phyloP scores from a whole-genome alignment of 176 grass and related monocot genomes.

The Eragrostis curvula region DNA sequence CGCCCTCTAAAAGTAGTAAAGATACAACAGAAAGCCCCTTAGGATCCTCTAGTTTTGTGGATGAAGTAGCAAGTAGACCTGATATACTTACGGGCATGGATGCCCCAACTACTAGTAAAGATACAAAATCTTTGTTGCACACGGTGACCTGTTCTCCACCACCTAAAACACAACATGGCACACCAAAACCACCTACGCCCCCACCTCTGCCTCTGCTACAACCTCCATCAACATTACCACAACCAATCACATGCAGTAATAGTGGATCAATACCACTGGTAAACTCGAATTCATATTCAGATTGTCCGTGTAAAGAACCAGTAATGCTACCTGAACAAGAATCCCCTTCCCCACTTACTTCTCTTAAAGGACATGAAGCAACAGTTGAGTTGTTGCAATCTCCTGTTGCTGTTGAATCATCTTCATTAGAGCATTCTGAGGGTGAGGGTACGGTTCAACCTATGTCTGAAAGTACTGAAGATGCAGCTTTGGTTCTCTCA shows the following conservation, averaged over 20 bases:
- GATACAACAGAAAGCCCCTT: constrained; percentile 17
- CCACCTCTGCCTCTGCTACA: constrained; percentile 14
- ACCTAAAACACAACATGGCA: constrained; percentile 35
- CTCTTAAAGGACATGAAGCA: constrained; percentile 4
- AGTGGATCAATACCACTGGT: constrained; percentile 9
- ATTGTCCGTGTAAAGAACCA: constrained; percentile 24
- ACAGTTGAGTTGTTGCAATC: neutral
- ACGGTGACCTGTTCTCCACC: constrained; percentile 15
- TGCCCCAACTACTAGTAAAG: constrained; percentile 31
- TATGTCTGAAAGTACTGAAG: constrained; percentile 26
- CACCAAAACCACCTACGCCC: constrained; percentile 7
- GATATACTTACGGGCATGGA: constrained; percentile 22
- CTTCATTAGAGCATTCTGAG: constrained; percentile 32
- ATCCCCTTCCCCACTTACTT: neutral
- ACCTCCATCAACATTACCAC: neutral
- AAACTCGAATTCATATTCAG: constrained; percentile 17
- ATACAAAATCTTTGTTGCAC: constrained; percentile 21
- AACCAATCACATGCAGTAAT: constrained; percentile 15
- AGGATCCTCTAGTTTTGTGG: constrained; percentile 33
- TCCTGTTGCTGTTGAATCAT: constrained; percentile 7
- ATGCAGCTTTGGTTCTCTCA: neutral
- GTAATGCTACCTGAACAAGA: constrained; percentile 6
- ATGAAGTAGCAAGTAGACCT: constrained; percentile 34
- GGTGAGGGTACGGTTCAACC: neutral
- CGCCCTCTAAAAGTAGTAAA: constrained; percentile 25